Evolutionary conservation across 129 eudicot species (phyloP).

Genomic region (Escallonia rubra): DNA sequence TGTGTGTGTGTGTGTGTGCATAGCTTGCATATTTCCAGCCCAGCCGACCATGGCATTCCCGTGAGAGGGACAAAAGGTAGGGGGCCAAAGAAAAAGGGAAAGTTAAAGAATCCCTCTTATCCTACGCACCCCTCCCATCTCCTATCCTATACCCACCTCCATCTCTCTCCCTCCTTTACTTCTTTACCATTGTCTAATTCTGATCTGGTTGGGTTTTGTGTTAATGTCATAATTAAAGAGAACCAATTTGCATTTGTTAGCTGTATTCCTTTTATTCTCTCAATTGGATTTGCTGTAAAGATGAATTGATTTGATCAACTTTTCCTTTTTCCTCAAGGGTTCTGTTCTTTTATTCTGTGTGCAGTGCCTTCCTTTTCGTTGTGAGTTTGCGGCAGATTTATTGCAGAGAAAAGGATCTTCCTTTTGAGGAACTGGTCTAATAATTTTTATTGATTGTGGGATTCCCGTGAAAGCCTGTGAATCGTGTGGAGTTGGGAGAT

Average conservation of each 20-base stretch:
- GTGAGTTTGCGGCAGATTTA: conserved; percentile 45
- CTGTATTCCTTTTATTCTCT: conserved; percentile 26
- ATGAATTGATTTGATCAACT: conserved; percentile 34
- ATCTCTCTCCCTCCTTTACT: conserved; percentile 5
- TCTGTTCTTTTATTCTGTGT: conserved; percentile 21
- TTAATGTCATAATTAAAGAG: conserved; percentile 21
- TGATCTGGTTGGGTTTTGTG: conserved; percentile 32
- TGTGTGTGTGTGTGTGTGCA: conserved; percentile 7
- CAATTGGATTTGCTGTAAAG: conserved; percentile 73
- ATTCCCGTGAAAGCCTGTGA: conserved; percentile 13
- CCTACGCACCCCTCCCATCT: conserved; percentile 39
- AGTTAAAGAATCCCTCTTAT: conserved; percentile 29
- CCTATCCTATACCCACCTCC: conserved; percentile 34
- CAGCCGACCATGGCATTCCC: conserved; percentile 76
- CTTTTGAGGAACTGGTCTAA: conserved; percentile 9
- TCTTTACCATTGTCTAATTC: conserved; percentile 2
- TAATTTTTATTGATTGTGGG: neutral
- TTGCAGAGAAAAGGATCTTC: conserved; percentile 41
- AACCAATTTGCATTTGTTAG: conserved; percentile 35
- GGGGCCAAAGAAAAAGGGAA: conserved; percentile 32
- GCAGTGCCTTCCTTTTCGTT: conserved; percentile 29
- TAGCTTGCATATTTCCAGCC: conserved; percentile 26
- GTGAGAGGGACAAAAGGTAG: conserved; percentile 79
- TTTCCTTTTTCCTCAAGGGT: conserved; percentile 41
- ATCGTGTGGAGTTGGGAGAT: conserved; percentile 26